These are phyloP conservation scores for Magnusiomyces suaveolens DNA, from an alignment of 1,139 yeast genomes.

Conservation along the genomic window DNA sequence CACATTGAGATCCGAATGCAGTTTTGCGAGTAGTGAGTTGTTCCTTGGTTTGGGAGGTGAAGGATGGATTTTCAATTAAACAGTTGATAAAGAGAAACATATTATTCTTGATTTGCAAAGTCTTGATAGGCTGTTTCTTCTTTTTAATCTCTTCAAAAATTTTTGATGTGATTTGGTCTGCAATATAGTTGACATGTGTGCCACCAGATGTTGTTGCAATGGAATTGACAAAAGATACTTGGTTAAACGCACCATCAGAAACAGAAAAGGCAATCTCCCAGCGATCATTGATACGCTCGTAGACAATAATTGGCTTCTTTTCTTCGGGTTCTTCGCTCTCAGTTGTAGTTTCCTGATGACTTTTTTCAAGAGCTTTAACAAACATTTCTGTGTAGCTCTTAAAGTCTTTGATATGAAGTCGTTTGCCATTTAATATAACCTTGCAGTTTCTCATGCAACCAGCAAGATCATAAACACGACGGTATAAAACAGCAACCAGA, in stretches of 20 bases:
- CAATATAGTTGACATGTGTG: conserved; percentile 79
- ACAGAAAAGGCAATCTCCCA: conserved; percentile 97
- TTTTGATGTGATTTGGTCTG: conserved; percentile 76
- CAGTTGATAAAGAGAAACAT: conserved; percentile 89
- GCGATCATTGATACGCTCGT: conserved; percentile 65
- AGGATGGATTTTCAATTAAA: conserved; percentile 91
- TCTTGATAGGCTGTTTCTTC: conserved; percentile 68
- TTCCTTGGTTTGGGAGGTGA: conserved; percentile 95
- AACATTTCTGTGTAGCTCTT: conserved; percentile 85
- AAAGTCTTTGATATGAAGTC: conserved; percentile 61
- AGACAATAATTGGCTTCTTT: conserved; percentile 57
- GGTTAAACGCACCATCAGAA: conserved; percentile 80
- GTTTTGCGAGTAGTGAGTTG: conserved; percentile 81
- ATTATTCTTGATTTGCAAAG: conserved; percentile 80
- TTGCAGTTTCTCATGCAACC: conserved; percentile 87
- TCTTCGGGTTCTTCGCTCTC: conserved; percentile 27
- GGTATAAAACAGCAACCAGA: conserved; percentile 68
- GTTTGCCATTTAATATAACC: conserved; percentile 69
- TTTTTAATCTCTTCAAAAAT: conserved; percentile 66
- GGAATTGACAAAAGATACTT: conserved; percentile 93
- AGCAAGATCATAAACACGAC: conserved; percentile 93
- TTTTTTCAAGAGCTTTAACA: conserved; percentile 56
- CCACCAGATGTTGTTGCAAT: conserved; percentile 98
- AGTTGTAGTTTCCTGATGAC: conserved; percentile 28
- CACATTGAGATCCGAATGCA: conserved; percentile 81